Evolutionary conservation across 768 basidiomycete species (phyloP).

Genomic region (Suillus bovinus): DNA sequence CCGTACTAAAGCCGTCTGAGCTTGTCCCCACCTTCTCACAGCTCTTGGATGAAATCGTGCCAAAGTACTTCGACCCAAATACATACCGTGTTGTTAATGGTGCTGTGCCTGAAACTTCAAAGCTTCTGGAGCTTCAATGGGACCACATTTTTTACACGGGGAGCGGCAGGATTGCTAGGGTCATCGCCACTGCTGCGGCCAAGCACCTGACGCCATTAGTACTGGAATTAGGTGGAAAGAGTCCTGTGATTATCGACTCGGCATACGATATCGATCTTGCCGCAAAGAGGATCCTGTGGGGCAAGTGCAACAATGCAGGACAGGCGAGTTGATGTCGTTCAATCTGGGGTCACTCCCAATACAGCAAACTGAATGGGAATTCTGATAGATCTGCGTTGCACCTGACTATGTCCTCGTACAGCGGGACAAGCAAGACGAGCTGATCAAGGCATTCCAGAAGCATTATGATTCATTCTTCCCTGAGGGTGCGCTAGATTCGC

Average conservation of each 20-base stretch:
- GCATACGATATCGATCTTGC: constrained; percentile 46
- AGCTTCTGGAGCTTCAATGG: constrained; percentile 31
- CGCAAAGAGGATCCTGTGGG: constrained; percentile 67
- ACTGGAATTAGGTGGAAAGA: constrained; percentile 41
- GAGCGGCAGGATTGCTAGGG: constrained; percentile 26
- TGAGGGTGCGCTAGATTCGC: constrained; percentile 45
- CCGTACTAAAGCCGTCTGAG: constrained; percentile 69
- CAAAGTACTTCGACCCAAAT: constrained; percentile 52
- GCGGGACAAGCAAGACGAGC: constrained; percentile 42
- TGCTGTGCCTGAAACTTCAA: constrained; percentile 39
- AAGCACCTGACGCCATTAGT: constrained; percentile 36
- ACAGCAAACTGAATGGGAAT: not conserved
- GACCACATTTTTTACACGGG: constrained; percentile 42
- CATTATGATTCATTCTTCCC: constrained; percentile 54
- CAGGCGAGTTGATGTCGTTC: constrained; percentile 41
- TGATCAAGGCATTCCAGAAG: constrained; percentile 46
- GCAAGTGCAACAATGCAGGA: constrained; percentile 64
- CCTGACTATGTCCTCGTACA: constrained; percentile 51
- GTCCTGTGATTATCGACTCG: constrained; percentile 45
- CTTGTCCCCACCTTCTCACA: constrained; percentile 43
- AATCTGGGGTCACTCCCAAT: not conserved
- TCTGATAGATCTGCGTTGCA: constrained; percentile 37
- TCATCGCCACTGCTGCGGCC: constrained; percentile 26
- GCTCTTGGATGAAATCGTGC: constrained; percentile 54
- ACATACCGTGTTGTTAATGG: constrained; percentile 57